Evolutionary conservation across 805 yeast species (phyloP).

Genomic region (Saccharomycopsis oosterbeekiorum): DNA sequence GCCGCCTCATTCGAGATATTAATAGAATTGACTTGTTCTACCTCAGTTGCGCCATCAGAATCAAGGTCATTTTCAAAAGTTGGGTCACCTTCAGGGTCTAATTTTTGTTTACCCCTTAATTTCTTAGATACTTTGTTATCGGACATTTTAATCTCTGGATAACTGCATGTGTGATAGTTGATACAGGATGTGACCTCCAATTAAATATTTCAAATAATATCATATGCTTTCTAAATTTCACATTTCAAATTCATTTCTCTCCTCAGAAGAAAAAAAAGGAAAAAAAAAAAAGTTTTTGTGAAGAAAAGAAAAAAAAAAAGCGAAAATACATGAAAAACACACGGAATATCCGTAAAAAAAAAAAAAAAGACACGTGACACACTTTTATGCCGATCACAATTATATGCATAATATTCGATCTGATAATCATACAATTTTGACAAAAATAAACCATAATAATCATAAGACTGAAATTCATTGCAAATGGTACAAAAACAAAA

Average conservation of each 20-base stretch:
- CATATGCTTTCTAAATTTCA: neutral
- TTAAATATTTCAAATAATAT: neutral
- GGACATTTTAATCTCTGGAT: neutral
- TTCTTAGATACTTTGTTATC: neutral
- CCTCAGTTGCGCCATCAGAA: conserved; percentile 4
- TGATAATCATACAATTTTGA: neutral
- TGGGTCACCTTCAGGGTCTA: neutral
- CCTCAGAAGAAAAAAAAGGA: neutral
- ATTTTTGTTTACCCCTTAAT: neutral
- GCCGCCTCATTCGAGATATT: neutral
- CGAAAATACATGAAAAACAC: no score
- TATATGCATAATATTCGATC: neutral
- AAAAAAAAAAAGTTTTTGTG: no score
- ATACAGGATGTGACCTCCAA: neutral
- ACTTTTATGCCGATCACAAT: neutral
- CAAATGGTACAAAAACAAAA: no score
- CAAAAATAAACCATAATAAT: no score
- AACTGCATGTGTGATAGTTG: neutral
- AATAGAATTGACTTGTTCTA: conserved; percentile 2
- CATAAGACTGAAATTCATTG: no score
- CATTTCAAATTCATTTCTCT: neutral
- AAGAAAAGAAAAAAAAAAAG: no score
- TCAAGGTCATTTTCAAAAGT: neutral
- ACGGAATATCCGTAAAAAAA: neutral
- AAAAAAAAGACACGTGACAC: neutral